Evolutionary conservation across 2,329 filamentous ascomycete genomes (phyloP), one percentile per base, ranked within the genome.

Genomic region (Sporothrix variecibatus): DNA sequence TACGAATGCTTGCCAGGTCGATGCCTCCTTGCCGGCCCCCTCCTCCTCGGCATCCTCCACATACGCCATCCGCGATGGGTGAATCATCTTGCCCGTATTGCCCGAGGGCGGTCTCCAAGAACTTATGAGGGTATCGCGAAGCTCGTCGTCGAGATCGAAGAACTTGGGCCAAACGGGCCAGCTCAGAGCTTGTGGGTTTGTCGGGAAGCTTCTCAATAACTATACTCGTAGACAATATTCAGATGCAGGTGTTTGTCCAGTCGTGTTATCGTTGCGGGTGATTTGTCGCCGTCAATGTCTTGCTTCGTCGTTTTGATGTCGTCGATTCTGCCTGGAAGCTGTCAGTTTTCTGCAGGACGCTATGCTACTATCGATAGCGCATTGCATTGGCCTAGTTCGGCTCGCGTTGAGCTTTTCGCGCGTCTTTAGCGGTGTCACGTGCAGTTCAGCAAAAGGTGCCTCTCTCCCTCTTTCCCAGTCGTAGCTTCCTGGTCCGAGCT

Each of bases 11-110:
- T 75, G 87, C 84, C 53, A 88, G 78, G 75, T 86, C 84, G 9
- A 77, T 74, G 60, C 72, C 58, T 8, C 73, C 74, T 40, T 72
- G 70, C 80, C 88, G 86, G 87, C 93, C 91, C 93, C 91, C 86
- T 92, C 88, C 72, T 87, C 83, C 80, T 89, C 86, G 60, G 86
- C 91, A 81, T 98, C 95, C 87, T 98, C 95, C 77, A 98, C 94
- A 83, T 97, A 98, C 58, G 95, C 95, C 83, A 95, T 92, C 77
- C 96, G 90, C 82, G 95, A 91, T 74, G 95, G 95, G 86, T 98
- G 95, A 85, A 97, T 90, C 85, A 88, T 90, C 77, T 8, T 76
- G 65, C 40, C 65, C 26, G 65, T 28, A 5, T 26, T 43, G 26
- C 23, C 31, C 28, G 65, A 68, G 65, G 56, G 12, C 31, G 58